phyloP scores from a whole-genome alignment of 805 yeast species.

The Teunomyces funiuensis region DNA sequence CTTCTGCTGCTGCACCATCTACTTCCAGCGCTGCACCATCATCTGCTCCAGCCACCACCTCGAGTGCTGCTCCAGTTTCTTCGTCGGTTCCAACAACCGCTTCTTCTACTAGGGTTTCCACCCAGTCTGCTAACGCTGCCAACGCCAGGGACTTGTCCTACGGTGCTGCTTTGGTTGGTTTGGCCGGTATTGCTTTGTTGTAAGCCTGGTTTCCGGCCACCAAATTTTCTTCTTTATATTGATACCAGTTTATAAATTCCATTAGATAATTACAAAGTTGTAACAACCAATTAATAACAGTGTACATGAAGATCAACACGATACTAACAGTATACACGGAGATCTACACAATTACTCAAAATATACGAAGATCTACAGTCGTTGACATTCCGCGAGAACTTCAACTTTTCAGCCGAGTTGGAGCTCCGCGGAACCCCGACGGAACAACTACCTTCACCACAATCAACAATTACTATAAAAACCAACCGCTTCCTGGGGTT shows the following conservation, averaged over 20 bases:
- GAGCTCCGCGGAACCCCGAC: constrained; percentile 3
- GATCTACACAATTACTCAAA: too few relatives aligned
- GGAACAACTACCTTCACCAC: background rate
- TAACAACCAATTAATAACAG: too few relatives aligned
- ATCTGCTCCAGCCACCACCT: constrained; percentile 8
- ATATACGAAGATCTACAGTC: too few relatives aligned
- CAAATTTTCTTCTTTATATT: background rate
- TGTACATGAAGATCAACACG: too few relatives aligned
- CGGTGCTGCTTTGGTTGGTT: constrained; percentile 26
- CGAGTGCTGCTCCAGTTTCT: constrained; percentile 4
- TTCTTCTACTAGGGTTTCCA: constrained; percentile 2
- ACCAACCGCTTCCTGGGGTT: too few relatives aligned
- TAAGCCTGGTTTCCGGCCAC: constrained; percentile 7
- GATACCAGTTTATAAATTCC: background rate
- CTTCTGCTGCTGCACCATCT: constrained; percentile 7
- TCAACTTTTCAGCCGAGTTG: too few relatives aligned
- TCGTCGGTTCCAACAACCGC: constrained; percentile 1
- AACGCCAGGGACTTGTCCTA: constrained; percentile 19
- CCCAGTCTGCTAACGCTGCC: constrained; percentile 15
- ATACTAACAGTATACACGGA: too few relatives aligned
- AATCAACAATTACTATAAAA: background rate
- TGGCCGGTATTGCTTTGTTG: constrained; percentile 23
- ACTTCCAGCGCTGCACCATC: constrained; percentile 11
- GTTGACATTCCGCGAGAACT: too few relatives aligned
- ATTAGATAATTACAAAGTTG: too few relatives aligned